These are phyloP conservation scores for Hibiscus tridactylites DNA, from an alignment of 345 rosid genomes.

Conservation along the genomic window DNA sequence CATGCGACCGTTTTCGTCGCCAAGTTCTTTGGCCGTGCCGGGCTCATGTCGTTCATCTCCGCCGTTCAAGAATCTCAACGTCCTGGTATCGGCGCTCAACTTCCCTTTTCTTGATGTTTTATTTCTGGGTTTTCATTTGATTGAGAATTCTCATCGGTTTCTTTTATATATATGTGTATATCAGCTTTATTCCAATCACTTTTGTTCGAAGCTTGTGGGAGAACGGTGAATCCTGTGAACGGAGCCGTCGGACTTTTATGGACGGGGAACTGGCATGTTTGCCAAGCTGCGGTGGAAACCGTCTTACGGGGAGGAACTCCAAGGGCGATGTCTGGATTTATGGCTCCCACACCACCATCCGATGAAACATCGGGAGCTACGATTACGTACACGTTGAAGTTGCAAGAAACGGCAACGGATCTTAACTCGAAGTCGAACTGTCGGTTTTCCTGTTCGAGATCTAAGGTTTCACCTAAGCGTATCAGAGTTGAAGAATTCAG, in stretches of 20 bases:
- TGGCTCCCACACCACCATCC: constrained; percentile 36
- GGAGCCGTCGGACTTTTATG: constrained; percentile 89
- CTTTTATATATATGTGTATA: background rate
- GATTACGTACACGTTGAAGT: constrained; percentile 45
- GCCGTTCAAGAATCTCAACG: constrained; percentile 85
- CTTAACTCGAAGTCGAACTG: constrained; percentile 29
- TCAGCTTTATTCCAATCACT: constrained; percentile 60
- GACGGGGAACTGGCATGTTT: constrained; percentile 84
- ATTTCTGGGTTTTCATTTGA: background rate
- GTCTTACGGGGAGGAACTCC: constrained; percentile 74
- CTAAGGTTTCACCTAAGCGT: constrained; percentile 44
- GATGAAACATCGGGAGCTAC: constrained; percentile 63
- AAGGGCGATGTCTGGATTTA: constrained; percentile 53
- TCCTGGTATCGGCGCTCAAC: constrained; percentile 37
- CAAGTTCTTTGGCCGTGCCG: constrained; percentile 95
- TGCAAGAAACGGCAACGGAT: constrained; percentile 19
- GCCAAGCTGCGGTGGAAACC: constrained; percentile 86
- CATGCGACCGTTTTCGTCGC: constrained; percentile 98
- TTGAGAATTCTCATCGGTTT: background rate
- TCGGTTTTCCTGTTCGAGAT: constrained; percentile 64
- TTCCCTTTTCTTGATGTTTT: background rate
- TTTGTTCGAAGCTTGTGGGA: constrained; percentile 86
- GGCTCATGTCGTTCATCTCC: constrained; percentile 87
- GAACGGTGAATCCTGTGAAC: constrained; percentile 91
- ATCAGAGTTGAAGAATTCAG: constrained; percentile 27